These are phyloP conservation scores for Annulohypoxylon maeteangense DNA, from an alignment of 495 filamentous ascomycete species.

Conservation along the genomic window DNA sequence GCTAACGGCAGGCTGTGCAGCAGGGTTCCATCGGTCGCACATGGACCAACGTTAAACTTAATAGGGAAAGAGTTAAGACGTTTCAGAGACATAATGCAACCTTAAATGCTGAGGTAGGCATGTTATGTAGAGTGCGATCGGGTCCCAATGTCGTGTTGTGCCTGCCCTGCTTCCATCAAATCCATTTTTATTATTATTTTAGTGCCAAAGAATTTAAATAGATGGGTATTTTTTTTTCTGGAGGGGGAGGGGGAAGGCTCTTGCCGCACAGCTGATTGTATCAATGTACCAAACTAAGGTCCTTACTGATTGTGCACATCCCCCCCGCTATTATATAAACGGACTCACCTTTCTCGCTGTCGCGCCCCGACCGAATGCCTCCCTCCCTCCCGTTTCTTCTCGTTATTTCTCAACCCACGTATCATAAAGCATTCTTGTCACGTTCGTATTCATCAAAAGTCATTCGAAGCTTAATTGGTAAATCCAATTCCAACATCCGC, in stretches of 20 bases:
- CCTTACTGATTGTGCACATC: conserved; percentile 51
- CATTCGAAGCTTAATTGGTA: conserved; percentile 34
- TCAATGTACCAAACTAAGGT: conserved; percentile 26
- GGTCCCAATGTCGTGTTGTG: conserved; percentile 23
- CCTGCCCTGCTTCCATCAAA: conserved; percentile 14
- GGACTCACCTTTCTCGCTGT: conserved; percentile 53
- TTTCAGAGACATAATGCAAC: conserved; percentile 46
- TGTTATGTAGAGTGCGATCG: conserved; percentile 28
- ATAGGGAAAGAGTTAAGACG: conserved; percentile 36
- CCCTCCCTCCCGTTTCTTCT: conserved; percentile 55
- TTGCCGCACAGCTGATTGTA: conserved; percentile 42
- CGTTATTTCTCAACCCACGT: conserved; percentile 24
- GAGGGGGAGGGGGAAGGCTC: conserved; percentile 33
- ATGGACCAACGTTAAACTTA: conserved; percentile 19
- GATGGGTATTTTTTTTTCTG: conserved; percentile 24
- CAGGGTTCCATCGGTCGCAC: conserved; percentile 12
- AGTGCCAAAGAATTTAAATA: conserved; percentile 27
- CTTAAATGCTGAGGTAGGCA: conserved; percentile 29
- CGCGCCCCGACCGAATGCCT: conserved; percentile 57
- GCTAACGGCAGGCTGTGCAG: conserved; percentile 21
- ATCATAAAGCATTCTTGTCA: conserved; percentile 20
- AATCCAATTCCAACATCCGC: conserved; percentile 22
- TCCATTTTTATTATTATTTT: conserved; percentile 35
- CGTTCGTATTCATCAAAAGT: conserved; percentile 9
- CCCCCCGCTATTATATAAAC: conserved; percentile 62